Evolutionary conservation across 2,329 filamentous ascomycete genomes (phyloP), one percentile per base, ranked within the genome.

Genomic region (Pezizomycotina sp.): DNA sequence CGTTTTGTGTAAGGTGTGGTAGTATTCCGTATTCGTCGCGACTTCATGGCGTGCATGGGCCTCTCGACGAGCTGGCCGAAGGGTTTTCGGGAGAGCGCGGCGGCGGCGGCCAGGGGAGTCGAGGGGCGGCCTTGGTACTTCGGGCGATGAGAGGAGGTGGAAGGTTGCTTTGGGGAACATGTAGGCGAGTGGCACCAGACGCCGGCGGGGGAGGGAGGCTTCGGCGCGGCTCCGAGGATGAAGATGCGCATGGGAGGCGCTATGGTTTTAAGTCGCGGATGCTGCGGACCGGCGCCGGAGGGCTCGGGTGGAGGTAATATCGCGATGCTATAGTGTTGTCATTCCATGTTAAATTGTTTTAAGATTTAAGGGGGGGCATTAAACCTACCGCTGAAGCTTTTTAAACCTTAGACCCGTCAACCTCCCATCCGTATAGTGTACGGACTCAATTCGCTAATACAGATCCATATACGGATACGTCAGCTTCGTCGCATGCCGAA

Each of bases 1-100:
- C 0, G 86, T 79, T 55, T 83, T 73, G 61, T 98, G 86, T 50
- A 98, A 71, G 2, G 81, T 95, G 59, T 98, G 86, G 62, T 91
- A 98, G 62, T 98, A 93, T 51, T 98, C 89, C 33, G 95, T 86
- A 53, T 84, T 92, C 1, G 91, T 98, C 56, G 77, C 89, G 53
- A 98, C 92, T 64, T 98, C 98, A 71, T 95, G 74, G 48, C 77
- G 76, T 36, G 77, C 74, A 54, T 77, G 81, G 98, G 68, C 34
- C 86, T 74, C 60, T 98, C 91, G 9, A 93, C 71, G 34, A 98
- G 68, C n/a, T 80, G 81, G 26, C 89, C 89, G 50, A 84, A 98
- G 1, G 89, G 89, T 98, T 98, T 6, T 64, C 62, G 0, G 84
- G 64, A 2, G 82, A 93, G 37, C 84, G 74, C 49, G 79, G 70